Percentiles rank a stretch among this genome's conserved stretches.
phyloP scores from a whole-genome alignment of 2,329 filamentous ascomycete species.

The Colletotrichum trifolii region DNA sequence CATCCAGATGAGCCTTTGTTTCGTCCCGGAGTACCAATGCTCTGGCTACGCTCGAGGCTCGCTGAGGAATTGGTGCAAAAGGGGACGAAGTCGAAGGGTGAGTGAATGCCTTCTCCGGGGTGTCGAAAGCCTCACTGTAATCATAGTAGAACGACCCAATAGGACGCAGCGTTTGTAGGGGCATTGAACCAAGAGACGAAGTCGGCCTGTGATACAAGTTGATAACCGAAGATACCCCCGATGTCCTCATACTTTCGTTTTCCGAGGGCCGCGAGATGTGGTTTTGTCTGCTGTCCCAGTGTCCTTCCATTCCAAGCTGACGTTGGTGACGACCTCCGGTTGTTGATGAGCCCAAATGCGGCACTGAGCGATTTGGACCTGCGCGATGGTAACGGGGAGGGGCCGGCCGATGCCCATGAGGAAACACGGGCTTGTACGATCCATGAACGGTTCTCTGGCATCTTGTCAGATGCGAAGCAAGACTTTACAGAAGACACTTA shows the following conservation, averaged over 20 bases:
- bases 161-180: constrained; percentile 43
- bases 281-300: constrained; percentile 43
- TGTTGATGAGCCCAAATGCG: constrained; percentile 32
- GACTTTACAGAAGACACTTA: constrained; percentile 44
- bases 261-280: constrained; percentile 49
- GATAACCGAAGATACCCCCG: constrained; percentile 62
- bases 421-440: constrained; percentile 52
- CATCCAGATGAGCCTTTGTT: constrained; percentile 32
- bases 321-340: constrained; percentile 25
- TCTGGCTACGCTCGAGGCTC: constrained; percentile 39
- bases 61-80: constrained; percentile 46
- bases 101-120: constrained; percentile 33
- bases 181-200: constrained; percentile 39
- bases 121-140: constrained; percentile 63
- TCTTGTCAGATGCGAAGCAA: constrained; percentile 20
- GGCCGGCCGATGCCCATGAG: constrained; percentile 48
- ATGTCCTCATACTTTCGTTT: constrained; percentile 53
- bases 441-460: constrained; percentile 58
- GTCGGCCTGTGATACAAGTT: constrained; percentile 56
- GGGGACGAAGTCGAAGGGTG: constrained; percentile 35
- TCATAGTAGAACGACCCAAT: constrained; percentile 61
- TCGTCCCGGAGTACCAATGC: constrained; percentile 44
- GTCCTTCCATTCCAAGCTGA: constrained; percentile 37
- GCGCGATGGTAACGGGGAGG: constrained; percentile 52
- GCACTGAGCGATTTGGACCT: constrained; percentile 54